phyloP scores from a whole-genome alignment of 148 eudicot species.

The Rhododendron vialii region DNA sequence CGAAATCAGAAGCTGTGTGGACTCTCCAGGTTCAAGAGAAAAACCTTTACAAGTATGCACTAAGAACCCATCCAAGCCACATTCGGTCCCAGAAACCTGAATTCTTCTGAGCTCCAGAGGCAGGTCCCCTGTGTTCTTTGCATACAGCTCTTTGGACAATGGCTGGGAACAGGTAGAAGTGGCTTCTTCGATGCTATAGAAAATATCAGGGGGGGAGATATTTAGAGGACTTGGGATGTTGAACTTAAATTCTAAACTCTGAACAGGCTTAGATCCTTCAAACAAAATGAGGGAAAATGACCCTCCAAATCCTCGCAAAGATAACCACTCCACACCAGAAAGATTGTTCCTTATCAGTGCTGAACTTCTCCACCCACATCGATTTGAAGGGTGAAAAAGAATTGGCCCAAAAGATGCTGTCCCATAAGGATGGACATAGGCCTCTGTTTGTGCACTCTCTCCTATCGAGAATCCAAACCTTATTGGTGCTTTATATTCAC shows the following conservation, averaged over 20 bases:
- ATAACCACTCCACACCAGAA: slow-evolving; percentile 78
- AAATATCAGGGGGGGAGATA: slow-evolving; percentile 28
- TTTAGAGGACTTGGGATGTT: slow-evolving; percentile 34
- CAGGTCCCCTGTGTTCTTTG: slow-evolving; percentile 67
- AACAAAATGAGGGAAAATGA: slow-evolving; percentile 53
- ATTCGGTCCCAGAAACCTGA: slow-evolving; percentile 65
- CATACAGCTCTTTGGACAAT: slow-evolving; percentile 49
- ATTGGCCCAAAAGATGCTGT: slow-evolving; percentile 68
- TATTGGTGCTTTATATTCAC: slow-evolving; percentile 31
- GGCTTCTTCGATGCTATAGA: slow-evolving; percentile 18
- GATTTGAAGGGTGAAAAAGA: slow-evolving; percentile 65
- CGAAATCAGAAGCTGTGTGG: slow-evolving; percentile 49
- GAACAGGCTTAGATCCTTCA: slow-evolving; percentile 48
- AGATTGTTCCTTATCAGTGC: slow-evolving; percentile 77
- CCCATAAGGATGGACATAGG: slow-evolving; percentile 60
- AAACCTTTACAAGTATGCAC: slow-evolving; percentile 64
- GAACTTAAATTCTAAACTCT: slow-evolving; percentile 55
- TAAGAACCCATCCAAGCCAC: slow-evolving; percentile 69
- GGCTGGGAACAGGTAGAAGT: slow-evolving; percentile 41
- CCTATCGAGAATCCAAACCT: slow-evolving; percentile 61
- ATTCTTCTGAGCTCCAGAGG: slow-evolving; percentile 50
- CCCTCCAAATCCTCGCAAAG: slow-evolving; percentile 73
- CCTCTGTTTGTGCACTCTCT: slow-evolving; percentile 53
- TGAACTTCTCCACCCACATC: slow-evolving; percentile 82
- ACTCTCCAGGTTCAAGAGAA: slow-evolving; percentile 69